Conservation (phyloP, 2,329 filamentous ascomycete genomes). For the Penicillium sp. region DNA sequence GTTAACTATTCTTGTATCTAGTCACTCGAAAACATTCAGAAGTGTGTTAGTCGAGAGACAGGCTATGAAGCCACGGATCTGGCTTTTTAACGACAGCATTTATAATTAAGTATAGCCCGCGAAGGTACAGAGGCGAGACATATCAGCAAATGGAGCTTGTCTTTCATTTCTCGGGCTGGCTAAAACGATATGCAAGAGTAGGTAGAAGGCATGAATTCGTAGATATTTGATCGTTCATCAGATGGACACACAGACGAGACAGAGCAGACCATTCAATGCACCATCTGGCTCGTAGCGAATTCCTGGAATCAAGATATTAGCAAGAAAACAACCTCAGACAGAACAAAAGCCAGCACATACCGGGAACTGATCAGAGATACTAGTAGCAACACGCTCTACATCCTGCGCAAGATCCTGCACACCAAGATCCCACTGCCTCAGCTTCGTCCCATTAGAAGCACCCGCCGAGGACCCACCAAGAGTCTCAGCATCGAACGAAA, state of each 20-base stretch:
- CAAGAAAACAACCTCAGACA: neutral
- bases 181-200: constrained; percentile 4
- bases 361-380: constrained; percentile 77
- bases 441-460: constrained; percentile 57
- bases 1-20: neutral
- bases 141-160: neutral
- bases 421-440: constrained; percentile 85
- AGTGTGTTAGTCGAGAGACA: neutral
- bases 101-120: neutral
- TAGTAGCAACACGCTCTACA: constrained; percentile 80
- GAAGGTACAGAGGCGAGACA: neutral
- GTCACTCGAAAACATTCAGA: neutral
- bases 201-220: constrained; percentile 19
- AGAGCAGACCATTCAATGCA: constrained; percentile 24
- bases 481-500: constrained; percentile 76
- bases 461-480: constrained; percentile 60
- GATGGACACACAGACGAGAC: neutral
- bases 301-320: constrained; percentile 25
- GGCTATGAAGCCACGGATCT: neutral
- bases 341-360: constrained; percentile 44
- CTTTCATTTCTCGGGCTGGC: neutral
- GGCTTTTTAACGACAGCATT: neutral
- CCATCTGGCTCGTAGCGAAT: constrained; percentile 36
- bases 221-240: constrained; percentile 21
- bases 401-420: constrained; percentile 84